phyloP scores from a whole-genome alignment of 352 stramenopile species.

The Pythium brachiatum region DNA sequence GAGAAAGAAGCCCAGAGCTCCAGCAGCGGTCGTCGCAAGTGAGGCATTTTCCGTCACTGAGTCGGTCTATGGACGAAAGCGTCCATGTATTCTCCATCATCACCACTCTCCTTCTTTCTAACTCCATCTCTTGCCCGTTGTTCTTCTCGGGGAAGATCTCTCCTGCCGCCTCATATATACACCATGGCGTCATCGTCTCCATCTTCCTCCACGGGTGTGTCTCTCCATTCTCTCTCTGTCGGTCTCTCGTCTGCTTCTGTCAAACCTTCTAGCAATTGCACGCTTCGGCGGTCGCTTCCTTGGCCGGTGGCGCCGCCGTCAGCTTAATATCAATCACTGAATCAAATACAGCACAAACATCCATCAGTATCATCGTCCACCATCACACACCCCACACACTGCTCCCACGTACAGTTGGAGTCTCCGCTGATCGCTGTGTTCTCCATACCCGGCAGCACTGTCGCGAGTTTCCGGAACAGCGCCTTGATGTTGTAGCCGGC shows the following conservation, averaged over 20 bases:
- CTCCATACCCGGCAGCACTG: conserved; percentile 95
- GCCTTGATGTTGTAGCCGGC: conserved; percentile 98
- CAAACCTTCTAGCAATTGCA: conserved; percentile 62
- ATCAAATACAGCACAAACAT: conserved; percentile 11
- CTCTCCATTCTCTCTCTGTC: background rate
- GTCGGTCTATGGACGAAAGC: background rate
- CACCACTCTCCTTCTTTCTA: conserved; percentile 4
- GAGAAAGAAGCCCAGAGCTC: conserved; percentile 65
- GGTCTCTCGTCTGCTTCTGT: background rate
- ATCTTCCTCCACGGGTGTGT: background rate
- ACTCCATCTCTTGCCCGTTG: background rate
- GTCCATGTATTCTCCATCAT: background rate
- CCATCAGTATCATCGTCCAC: conserved; percentile 7
- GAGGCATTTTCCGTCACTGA: conserved; percentile 6
- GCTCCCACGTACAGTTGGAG: conserved; percentile 65
- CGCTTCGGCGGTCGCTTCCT: conserved; percentile 65
- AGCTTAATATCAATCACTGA: conserved; percentile 89
- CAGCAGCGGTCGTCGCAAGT: conserved; percentile 52
- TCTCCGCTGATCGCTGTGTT: conserved; percentile 88
- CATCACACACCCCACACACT: background rate
- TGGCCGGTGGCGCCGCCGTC: conserved; percentile 70
- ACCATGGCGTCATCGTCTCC: conserved; percentile 1
- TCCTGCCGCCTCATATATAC: conserved; percentile 1
- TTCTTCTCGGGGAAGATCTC: background rate
- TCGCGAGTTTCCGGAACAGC: conserved; percentile 98